Conservation (phyloP, 208 protist genomes). For the Trypanosoma cruzi region DNA sequence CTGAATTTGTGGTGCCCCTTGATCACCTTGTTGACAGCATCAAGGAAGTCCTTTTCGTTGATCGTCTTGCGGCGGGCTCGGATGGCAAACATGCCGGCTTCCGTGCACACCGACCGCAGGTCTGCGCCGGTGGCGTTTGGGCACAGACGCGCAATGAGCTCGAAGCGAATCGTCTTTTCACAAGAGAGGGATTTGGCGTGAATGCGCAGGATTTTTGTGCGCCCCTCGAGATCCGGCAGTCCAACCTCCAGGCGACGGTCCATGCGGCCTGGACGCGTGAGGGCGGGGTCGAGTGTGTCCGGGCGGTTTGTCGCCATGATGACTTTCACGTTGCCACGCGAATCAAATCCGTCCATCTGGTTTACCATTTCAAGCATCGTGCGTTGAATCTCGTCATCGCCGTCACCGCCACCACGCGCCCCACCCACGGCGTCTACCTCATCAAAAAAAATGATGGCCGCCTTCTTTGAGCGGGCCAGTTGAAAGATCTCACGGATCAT, state of each 20-base stretch:
- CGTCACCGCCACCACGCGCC: slow-evolving; percentile 84
- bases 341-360: slow-evolving; percentile 99
- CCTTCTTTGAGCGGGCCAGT: slow-evolving; percentile 99
- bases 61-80: slow-evolving; percentile 98
- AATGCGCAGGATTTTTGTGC: slow-evolving; percentile 99
- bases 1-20: slow-evolving; percentile 99
- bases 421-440: slow-evolving; percentile 99
- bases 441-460: slow-evolving; percentile 99
- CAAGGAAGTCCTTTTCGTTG: slow-evolving; percentile 99
- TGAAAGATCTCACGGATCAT: slow-evolving; percentile 99
- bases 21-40: slow-evolving; percentile 99
- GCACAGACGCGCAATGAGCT: slow-evolving; percentile 99
- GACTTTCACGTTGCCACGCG: slow-evolving; percentile 99
- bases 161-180: slow-evolving; percentile 98
- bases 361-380: slow-evolving; percentile 99
- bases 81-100: slow-evolving; percentile 99
- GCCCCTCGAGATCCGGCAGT: slow-evolving; percentile 98
- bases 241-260: slow-evolving; percentile 99
- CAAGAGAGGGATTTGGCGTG: slow-evolving; percentile 98
- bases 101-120: slow-evolving; percentile 98
- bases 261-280: slow-evolving; percentile 99
- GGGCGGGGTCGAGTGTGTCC: slow-evolving; percentile 99
- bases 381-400: slow-evolving; percentile 99
- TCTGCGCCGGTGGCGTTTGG: slow-evolving; percentile 99
- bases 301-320: slow-evolving; percentile 99